Percentiles rank a stretch among this genome's conserved stretches.
These are phyloP conservation scores for Eutrema yunnanense DNA, from an alignment of 345 rosid genomes.

Conservation along the genomic window DNA sequence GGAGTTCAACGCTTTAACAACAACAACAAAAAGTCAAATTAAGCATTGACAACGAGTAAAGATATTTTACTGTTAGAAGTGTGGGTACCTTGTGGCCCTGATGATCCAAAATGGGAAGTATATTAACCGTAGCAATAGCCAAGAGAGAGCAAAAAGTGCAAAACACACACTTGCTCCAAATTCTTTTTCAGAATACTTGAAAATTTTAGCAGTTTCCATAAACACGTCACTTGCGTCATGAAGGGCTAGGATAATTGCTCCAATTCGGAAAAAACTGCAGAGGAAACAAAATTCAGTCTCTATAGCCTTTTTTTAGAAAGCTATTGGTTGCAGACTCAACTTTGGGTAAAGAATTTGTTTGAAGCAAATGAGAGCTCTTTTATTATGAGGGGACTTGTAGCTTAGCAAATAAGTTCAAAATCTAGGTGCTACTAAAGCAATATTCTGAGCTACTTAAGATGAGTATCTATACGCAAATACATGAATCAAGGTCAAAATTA, in stretches of 20 bases:
- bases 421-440: not conserved
- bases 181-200: constrained; percentile 78
- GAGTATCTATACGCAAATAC: not conserved
- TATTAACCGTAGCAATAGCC: constrained; percentile 81
- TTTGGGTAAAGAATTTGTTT: not conserved
- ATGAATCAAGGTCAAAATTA: constrained; percentile 20
- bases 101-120: constrained; percentile 96
- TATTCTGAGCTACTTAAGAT: not conserved
- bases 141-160: constrained; percentile 84
- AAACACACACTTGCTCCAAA: constrained; percentile 88
- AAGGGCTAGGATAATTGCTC: constrained; percentile 73
- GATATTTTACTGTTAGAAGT: not conserved
- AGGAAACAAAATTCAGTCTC: not conserved
- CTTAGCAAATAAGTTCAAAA: not conserved
- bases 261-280: constrained; percentile 77
- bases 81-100: constrained; percentile 54
- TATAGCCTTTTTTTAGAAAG: not conserved
- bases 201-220: constrained; percentile 89
- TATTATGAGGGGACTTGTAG: not conserved
- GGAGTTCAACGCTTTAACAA: constrained; percentile 47
- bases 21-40: not conserved
- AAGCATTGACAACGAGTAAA: not conserved
- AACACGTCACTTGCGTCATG: constrained; percentile 94
- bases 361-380: not conserved
- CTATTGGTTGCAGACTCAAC: not conserved